phyloP scores from a whole-genome alignment of 441 rosid genomes.

The Erodium moschatum region DNA sequence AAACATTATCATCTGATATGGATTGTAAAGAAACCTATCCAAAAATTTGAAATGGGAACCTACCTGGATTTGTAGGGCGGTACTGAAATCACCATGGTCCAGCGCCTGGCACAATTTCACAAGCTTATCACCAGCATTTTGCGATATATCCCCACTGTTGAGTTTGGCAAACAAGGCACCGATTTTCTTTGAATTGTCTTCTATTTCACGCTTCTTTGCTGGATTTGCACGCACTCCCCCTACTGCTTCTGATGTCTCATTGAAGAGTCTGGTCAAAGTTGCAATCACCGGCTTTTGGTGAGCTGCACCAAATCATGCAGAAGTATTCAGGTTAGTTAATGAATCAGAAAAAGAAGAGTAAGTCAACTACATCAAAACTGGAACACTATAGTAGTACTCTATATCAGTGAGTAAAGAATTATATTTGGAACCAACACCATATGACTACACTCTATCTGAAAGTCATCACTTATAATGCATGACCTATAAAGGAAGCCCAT shows the following conservation, averaged over 20 bases:
- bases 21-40: conserved; percentile 9
- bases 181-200: conserved; percentile 82
- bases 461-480: not conserved
- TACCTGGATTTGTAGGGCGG: conserved; percentile 93
- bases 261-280: conserved; percentile 78
- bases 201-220: conserved; percentile 89
- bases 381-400: not conserved
- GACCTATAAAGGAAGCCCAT: not conserved
- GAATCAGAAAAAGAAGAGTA: not conserved
- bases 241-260: conserved; percentile 84
- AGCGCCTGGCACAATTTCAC: conserved; percentile 82
- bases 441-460: not conserved
- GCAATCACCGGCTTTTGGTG: conserved; percentile 59
- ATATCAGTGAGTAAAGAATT: not conserved
- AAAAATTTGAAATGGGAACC: not conserved
- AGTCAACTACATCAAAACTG: not conserved
- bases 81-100: conserved; percentile 61
- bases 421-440: not conserved
- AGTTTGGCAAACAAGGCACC: conserved; percentile 93
- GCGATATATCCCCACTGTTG: conserved; percentile 80
- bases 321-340: conserved; percentile 4
- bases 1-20: not conserved
- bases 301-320: conserved; percentile 39
- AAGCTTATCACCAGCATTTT: conserved; percentile 86
- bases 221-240: conserved; percentile 89